phyloP scores from a whole-genome alignment of 2,329 filamentous ascomycete species.

The Tolypocladium endophyticum region DNA sequence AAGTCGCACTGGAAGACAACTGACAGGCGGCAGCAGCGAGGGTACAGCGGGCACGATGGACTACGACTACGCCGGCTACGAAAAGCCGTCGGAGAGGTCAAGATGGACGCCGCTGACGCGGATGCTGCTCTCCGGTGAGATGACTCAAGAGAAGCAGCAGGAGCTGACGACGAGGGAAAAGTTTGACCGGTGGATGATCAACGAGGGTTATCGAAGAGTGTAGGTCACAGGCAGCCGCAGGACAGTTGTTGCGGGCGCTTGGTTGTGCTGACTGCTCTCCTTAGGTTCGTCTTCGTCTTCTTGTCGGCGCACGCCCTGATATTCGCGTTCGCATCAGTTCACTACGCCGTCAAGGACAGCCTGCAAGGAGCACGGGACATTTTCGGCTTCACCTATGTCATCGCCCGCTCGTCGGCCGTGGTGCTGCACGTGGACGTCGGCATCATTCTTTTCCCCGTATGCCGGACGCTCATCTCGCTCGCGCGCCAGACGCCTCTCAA shows the following conservation, averaged over 20 bases:
- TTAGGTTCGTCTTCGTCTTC: constrained; percentile 67
- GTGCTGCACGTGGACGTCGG: constrained; percentile 75
- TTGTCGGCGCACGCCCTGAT: constrained; percentile 63
- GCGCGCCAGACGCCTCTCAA: constrained; percentile 72
- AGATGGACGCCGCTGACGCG: constrained; percentile 75
- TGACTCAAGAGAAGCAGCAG: constrained; percentile 63
- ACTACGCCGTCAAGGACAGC: constrained; percentile 71
- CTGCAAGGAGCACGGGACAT: constrained; percentile 52
- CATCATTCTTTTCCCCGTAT: constrained; percentile 71
- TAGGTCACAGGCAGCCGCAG: constrained; percentile 30
- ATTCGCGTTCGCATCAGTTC: constrained; percentile 70
- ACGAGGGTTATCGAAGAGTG: constrained; percentile 74
- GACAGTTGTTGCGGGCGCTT: no score
- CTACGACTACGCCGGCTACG: constrained; percentile 15
- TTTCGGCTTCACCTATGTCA: constrained; percentile 67
- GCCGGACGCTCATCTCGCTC: constrained; percentile 73
- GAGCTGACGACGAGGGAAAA: constrained; percentile 59
- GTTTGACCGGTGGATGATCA: constrained; percentile 82
- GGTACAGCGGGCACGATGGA: constrained; percentile 12
- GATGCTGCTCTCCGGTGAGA: constrained; percentile 74
- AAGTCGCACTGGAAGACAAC: not conserved
- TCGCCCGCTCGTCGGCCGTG: constrained; percentile 65
- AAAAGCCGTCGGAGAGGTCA: constrained; percentile 53
- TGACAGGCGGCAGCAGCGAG: not conserved
- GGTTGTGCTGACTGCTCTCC: not conserved